Evolutionary conservation across 305 asterid species (phyloP).

Genomic region (Ruellia speciosa): DNA sequence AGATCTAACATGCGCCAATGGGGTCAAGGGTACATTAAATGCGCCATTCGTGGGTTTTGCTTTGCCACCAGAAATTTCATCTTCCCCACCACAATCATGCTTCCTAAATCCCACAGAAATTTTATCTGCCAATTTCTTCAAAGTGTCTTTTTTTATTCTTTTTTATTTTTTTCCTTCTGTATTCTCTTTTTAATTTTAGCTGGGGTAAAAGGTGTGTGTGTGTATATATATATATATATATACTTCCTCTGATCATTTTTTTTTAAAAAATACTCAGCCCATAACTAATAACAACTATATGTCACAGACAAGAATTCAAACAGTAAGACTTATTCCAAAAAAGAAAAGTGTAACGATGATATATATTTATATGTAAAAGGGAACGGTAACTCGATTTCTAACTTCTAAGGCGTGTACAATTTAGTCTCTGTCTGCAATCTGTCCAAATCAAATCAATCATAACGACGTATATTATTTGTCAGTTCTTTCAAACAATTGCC

Average conservation of each 20-base stretch:
- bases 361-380: not conserved
- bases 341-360: too few relatives aligned
- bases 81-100: constrained; percentile 32
- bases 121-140: not conserved
- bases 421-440: not conserved
- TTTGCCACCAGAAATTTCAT: constrained; percentile 26
- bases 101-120: not conserved
- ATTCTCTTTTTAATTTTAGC: not conserved
- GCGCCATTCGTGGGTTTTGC: constrained; percentile 60
- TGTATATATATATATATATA: too few relatives aligned
- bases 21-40: constrained; percentile 90
- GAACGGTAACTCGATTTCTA: not conserved
- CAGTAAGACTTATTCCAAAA: too few relatives aligned
- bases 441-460: constrained; percentile 1
- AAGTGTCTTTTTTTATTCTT: too few relatives aligned
- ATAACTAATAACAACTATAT: too few relatives aligned
- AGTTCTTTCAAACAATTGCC: not conserved
- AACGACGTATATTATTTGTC: not conserved
- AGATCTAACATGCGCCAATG: constrained; percentile 59
- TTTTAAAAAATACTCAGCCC: too few relatives aligned
- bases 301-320: too few relatives aligned
- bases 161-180: too few relatives aligned
- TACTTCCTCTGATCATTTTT: too few relatives aligned
- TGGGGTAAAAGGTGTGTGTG: too few relatives aligned
- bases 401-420: not conserved